These are phyloP conservation scores for Cylindrotheca fusiformis DNA, from an alignment of 108 stramenopile genomes.

Conservation along the genomic window DNA sequence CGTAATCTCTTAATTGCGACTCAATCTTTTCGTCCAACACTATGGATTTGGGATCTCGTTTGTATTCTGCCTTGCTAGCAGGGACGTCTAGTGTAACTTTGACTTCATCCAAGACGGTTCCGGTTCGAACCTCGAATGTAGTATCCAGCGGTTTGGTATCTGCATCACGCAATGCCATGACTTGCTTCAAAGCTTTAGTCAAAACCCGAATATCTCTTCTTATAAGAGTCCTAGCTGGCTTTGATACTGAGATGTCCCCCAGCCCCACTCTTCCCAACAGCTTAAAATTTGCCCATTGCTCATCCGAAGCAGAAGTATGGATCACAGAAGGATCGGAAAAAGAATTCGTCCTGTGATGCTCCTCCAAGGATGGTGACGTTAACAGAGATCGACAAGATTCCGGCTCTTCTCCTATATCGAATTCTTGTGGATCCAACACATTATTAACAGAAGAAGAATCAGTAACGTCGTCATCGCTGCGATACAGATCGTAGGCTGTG, in stretches of 20 bases:
- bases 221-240: not conserved
- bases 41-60: slow-evolving; percentile 23
- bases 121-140: slow-evolving; percentile 5
- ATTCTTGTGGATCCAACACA: too few species aligned
- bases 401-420: not conserved
- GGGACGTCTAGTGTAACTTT: slow-evolving; percentile 20
- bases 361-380: not conserved
- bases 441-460: too few species aligned
- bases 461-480: too few species aligned
- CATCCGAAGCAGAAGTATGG: slow-evolving; percentile 18
- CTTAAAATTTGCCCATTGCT: slow-evolving; percentile 30
- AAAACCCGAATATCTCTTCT: not conserved
- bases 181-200: slow-evolving; percentile 6
- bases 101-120: slow-evolving; percentile 30
- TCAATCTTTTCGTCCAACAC: slow-evolving; percentile 9
- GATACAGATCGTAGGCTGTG: too few species aligned
- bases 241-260: slow-evolving; percentile 11
- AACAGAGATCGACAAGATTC: not conserved
- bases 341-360: not conserved
- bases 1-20: slow-evolving; percentile 24
- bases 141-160: slow-evolving; percentile 6
- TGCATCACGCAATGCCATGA: slow-evolving; percentile 18
- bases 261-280: slow-evolving; percentile 19
- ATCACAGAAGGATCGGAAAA: not conserved
- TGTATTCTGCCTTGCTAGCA: slow-evolving; percentile 2